Conservation (phyloP, 2,329 filamentous ascomycete species). For the Helotiales sp. region DNA sequence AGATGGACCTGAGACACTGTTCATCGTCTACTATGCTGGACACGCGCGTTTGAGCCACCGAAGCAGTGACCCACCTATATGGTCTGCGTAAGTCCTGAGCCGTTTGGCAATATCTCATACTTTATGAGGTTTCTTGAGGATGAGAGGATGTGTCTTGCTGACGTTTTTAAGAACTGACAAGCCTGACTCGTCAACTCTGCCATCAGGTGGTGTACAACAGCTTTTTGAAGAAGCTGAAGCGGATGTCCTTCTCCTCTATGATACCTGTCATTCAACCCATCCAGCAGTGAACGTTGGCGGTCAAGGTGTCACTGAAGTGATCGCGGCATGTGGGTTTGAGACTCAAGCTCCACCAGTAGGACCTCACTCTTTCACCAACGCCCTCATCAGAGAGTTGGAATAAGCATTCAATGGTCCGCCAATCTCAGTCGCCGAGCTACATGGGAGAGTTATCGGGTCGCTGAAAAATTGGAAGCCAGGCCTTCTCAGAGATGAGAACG, state of each 20-base stretch:
- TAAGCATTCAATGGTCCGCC: background rate
- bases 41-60: slow-evolving; percentile 3
- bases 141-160: no score
- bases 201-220: slow-evolving; percentile 13
- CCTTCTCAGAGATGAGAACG: slow-evolving; percentile 3
- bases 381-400: slow-evolving; percentile 7
- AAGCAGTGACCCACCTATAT: slow-evolving; percentile 4
- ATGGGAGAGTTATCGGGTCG: slow-evolving; percentile 1
- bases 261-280: slow-evolving; percentile 12
- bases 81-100: slow-evolving; percentile 11
- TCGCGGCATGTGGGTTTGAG: slow-evolving; percentile 17
- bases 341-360: slow-evolving; percentile 9
- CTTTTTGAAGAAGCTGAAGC: slow-evolving; percentile 16
- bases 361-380: slow-evolving; percentile 10
- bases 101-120: no score
- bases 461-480: slow-evolving; percentile 11
- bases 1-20: background rate
- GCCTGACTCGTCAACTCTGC: slow-evolving; percentile 3
- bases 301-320: slow-evolving; percentile 14
- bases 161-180: background rate
- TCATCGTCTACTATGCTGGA: slow-evolving; percentile 11
- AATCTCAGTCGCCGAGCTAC: slow-evolving; percentile 10
- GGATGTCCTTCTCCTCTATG: slow-evolving; percentile 11
- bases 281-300: background rate
- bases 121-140: no score